A percentile compares a stretch with the other conserved stretches of the same genome.
phyloP scores from a whole-genome alignment of 176 grass and related monocot species.

The Ensete glaucum region DNA sequence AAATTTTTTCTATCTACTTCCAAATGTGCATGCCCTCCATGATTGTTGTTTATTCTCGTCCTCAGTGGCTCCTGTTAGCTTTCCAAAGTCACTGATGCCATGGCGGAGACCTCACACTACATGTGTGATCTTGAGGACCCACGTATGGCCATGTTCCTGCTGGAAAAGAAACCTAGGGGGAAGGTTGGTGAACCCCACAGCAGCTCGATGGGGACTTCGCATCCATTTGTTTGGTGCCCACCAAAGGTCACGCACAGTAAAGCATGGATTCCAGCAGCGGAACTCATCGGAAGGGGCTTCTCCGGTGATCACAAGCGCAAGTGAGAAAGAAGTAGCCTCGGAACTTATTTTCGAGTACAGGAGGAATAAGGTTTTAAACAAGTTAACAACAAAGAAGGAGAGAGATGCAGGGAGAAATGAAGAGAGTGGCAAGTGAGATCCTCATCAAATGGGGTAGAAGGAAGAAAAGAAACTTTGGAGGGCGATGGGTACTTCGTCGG shows the following conservation, averaged over 20 bases:
- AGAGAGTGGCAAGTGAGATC: constrained; percentile 11
- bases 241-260: too few species aligned
- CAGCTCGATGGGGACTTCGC: not conserved
- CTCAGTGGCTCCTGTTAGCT: not conserved
- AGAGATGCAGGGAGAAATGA: too few species aligned
- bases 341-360: too few species aligned
- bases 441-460: constrained; percentile 18
- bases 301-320: not conserved
- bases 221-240: too few species aligned
- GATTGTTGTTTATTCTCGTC: not conserved
- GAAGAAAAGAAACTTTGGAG: not conserved
- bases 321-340: not conserved
- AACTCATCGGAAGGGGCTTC: not conserved
- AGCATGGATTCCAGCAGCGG: not conserved
- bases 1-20: too few species aligned
- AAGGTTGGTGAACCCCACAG: not conserved
- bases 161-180: not conserved
- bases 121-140: not conserved
- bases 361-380: too few species aligned
- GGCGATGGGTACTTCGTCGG: too few species aligned
- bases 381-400: too few species aligned
- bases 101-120: constrained; percentile 4
- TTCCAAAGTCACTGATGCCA: not conserved
- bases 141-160: not conserved
- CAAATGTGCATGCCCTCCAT: too few species aligned